Conservation (phyloP, 768 basidiomycete genomes). For the Phanerodontia chrysosporium region DNA sequence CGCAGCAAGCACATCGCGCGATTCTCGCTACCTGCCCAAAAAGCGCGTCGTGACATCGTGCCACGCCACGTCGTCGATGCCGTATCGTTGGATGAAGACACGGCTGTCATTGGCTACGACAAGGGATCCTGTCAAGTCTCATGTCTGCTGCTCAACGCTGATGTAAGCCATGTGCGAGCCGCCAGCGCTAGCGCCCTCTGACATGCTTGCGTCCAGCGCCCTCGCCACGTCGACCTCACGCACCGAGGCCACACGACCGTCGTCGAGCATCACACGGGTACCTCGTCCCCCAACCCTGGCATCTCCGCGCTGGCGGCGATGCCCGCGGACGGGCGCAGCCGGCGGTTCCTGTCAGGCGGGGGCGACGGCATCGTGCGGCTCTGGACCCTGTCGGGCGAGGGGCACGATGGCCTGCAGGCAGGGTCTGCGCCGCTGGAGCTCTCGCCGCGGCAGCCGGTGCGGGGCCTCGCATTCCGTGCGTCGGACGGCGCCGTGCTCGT, state of each 20-base stretch:
- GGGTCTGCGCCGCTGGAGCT: slow-evolving; percentile 25
- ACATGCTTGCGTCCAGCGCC: slow-evolving; percentile 5
- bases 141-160: slow-evolving; percentile 28
- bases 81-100: slow-evolving; percentile 34
- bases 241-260: slow-evolving; percentile 21
- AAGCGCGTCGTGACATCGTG: neutral
- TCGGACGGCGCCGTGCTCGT: slow-evolving; percentile 32
- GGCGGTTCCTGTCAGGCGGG: slow-evolving; percentile 45
- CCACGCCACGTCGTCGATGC: slow-evolving; percentile 42
- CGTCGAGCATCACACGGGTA: slow-evolving; percentile 22
- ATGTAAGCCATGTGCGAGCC: slow-evolving; percentile 13
- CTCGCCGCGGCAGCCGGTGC: slow-evolving; percentile 25
- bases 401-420: slow-evolving; percentile 4
- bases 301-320: slow-evolving; percentile 42
- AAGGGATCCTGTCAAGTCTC: slow-evolving; percentile 39
- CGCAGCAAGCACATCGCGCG: slow-evolving; percentile 15
- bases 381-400: slow-evolving; percentile 29
- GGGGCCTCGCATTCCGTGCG: slow-evolving; percentile 37
- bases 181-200: slow-evolving; percentile 1
- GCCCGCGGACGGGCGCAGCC: slow-evolving; percentile 18
- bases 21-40: slow-evolving; percentile 16
- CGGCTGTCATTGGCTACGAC: slow-evolving; percentile 39
- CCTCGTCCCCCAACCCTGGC: slow-evolving; percentile 24
- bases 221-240: slow-evolving; percentile 18
- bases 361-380: slow-evolving; percentile 40